These are phyloP conservation scores for Mycosphaerella sp. DNA, from an alignment of 2,329 filamentous ascomycete species.

Conservation along the genomic window DNA sequence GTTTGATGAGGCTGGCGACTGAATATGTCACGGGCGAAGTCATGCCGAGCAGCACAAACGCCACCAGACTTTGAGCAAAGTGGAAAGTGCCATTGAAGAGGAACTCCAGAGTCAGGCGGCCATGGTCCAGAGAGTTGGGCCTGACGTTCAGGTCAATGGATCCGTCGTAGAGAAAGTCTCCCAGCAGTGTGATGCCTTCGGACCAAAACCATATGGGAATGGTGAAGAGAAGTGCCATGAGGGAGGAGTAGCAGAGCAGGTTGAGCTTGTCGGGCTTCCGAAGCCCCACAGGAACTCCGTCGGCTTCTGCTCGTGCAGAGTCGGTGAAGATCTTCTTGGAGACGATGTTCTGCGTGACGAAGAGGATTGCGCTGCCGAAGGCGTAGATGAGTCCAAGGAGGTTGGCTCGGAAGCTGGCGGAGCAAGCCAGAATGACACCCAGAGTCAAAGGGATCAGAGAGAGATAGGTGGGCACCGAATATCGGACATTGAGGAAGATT, in stretches of 20 bases:
- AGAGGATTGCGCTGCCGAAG: conserved; percentile 82
- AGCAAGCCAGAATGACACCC: conserved; percentile 95
- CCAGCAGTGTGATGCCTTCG: conserved; percentile 71
- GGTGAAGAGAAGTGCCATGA: conserved; percentile 81
- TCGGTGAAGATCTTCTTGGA: conserved; percentile 98
- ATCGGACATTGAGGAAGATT: conserved; percentile 78
- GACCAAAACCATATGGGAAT: conserved; percentile 88
- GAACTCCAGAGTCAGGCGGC: conserved; percentile 67
- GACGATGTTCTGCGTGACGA: conserved; percentile 97
- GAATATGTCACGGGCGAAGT: conserved; percentile 96
- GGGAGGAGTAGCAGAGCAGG: conserved; percentile 92
- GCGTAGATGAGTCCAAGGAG: conserved; percentile 85
- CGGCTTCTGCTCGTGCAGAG: conserved; percentile 74
- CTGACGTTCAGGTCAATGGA: conserved; percentile 68
- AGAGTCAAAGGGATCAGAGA: conserved; percentile 71
- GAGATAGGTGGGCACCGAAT: conserved; percentile 78
- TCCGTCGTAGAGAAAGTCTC: conserved; percentile 76
- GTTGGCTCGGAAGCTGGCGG: conserved; percentile 83
- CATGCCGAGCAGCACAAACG: conserved; percentile 85
- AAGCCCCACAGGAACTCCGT: conserved; percentile 55
- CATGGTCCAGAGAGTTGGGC: conserved; percentile 63
- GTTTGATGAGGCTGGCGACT: conserved; percentile 91
- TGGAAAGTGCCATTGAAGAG: conserved; percentile 96
- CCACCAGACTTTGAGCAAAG: conserved; percentile 92
- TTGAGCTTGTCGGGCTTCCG: conserved; percentile 95